Evolutionary conservation across 306 rosid genomes (phyloP).

Genomic region (Vachellia pachyceras): DNA sequence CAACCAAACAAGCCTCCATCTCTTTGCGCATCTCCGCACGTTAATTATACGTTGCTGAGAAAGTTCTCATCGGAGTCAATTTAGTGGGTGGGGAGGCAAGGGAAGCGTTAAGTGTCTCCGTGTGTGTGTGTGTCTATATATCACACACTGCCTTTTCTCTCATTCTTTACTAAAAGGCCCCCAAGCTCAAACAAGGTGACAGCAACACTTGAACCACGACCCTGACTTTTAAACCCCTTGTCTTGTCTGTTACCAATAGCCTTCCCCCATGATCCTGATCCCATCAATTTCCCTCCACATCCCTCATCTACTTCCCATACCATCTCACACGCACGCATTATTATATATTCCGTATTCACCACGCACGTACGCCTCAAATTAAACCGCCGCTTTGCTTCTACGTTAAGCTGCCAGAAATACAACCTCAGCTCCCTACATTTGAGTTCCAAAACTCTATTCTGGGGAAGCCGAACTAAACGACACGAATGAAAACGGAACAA

Average conservation of each 20-base stretch:
- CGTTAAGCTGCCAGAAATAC: neutral
- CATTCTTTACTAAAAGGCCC: neutral
- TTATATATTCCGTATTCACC: neutral
- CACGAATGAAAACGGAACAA: neutral
- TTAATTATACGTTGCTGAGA: neutral
- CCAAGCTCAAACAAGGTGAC: neutral
- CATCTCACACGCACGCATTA: neutral
- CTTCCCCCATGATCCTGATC: neutral
- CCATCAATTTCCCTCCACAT: neutral
- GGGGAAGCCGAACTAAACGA: neutral
- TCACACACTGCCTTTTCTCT: neutral
- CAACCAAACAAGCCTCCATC: neutral
- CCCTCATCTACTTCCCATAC: neutral
- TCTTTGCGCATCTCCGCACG: no score
- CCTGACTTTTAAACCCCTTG: neutral
- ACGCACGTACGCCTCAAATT: neutral
- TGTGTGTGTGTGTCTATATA: no score
- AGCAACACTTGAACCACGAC: conserved; percentile 5
- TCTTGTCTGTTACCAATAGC: neutral
- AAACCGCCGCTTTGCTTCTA: no score
- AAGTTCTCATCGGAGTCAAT: conserved; percentile 1
- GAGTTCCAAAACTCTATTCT: neutral
- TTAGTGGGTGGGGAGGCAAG: neutral
- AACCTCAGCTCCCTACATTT: neutral
- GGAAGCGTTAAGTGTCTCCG: neutral